Percentiles rank a stretch among this genome's conserved stretches.
Conservation (phyloP, 2,329 filamentous ascomycete species). For the Acrodontium crateriforme region DNA sequence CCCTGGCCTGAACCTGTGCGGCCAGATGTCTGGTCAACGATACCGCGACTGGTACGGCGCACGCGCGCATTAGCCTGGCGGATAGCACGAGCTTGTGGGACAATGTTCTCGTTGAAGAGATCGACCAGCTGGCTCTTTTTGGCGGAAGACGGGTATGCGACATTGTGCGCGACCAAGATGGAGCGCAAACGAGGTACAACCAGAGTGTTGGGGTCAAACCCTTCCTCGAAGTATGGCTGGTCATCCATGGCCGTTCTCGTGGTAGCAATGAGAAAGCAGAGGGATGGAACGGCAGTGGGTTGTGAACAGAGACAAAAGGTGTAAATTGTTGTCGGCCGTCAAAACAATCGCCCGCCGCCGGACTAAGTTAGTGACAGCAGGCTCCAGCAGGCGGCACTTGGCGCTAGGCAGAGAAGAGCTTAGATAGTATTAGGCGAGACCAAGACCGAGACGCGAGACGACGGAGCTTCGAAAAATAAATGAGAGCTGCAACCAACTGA, state of each 20-base stretch:
- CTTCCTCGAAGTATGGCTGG: conserved; percentile 70
- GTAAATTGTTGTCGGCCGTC: too few relatives aligned
- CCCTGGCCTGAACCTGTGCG: conserved; percentile 44
- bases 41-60: conserved; percentile 77
- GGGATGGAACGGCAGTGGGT: neutral
- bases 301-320: conserved; percentile 1
- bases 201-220: conserved; percentile 69
- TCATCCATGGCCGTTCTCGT: conserved; percentile 43
- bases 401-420: too few relatives aligned
- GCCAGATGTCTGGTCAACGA: too few relatives aligned
- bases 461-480: too few relatives aligned
- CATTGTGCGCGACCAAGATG: conserved; percentile 78
- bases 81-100: conserved; percentile 65
- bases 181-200: conserved; percentile 81
- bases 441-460: too few relatives aligned
- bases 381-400: too few relatives aligned
- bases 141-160: conserved; percentile 73
- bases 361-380: too few relatives aligned
- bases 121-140: conserved; percentile 84
- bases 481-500: too few relatives aligned
- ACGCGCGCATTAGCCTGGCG: conserved; percentile 62
- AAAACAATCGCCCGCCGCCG: too few relatives aligned
- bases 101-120: conserved; percentile 65
- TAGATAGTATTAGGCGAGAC: too few relatives aligned
- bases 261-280: too few relatives aligned